Percentiles rank a stretch among this genome's conserved stretches.
These are phyloP conservation scores for Hypomontagnella submonticulosa DNA, from an alignment of 495 filamentous ascomycete species.

Conservation along the genomic window DNA sequence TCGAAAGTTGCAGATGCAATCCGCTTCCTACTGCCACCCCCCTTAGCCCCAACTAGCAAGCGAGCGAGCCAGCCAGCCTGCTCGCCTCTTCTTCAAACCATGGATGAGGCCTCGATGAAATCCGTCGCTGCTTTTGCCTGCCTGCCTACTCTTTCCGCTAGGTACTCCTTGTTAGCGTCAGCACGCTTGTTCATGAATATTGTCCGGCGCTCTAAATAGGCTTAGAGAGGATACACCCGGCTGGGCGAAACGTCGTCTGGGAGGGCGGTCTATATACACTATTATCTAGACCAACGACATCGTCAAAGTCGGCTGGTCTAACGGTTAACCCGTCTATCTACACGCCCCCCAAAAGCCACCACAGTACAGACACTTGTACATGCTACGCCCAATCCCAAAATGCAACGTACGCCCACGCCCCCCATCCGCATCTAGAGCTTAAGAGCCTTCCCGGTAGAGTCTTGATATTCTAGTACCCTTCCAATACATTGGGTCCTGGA, in stretches of 20 bases:
- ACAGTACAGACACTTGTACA: slow-evolving; percentile 17
- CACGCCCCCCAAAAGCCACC: slow-evolving; percentile 21
- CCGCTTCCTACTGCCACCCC: slow-evolving; percentile 36
- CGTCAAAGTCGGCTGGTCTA: slow-evolving; percentile 16
- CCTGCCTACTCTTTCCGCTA: slow-evolving; percentile 21
- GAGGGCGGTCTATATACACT: slow-evolving; percentile 21
- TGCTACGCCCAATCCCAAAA: slow-evolving; percentile 29
- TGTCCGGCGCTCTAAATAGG: slow-evolving; percentile 38
- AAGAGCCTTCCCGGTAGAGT: slow-evolving; percentile 24
- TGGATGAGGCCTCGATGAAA: slow-evolving; percentile 39
- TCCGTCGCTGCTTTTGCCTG: slow-evolving; percentile 56
- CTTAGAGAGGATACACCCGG: slow-evolving; percentile 36
- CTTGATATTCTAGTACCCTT: slow-evolving; percentile 11
- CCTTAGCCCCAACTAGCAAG: slow-evolving; percentile 21
- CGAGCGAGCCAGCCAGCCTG: slow-evolving; percentile 19
- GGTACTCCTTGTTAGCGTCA: slow-evolving; percentile 53
- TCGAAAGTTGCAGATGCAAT: slow-evolving; percentile 28
- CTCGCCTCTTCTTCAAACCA: slow-evolving; percentile 45
- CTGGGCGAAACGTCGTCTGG: slow-evolving; percentile 26
- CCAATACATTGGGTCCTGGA: slow-evolving; percentile 19
- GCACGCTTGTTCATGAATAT: slow-evolving; percentile 49
- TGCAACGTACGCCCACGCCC: slow-evolving; percentile 25
- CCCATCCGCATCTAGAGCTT: not conserved
- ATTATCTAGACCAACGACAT: slow-evolving; percentile 19
- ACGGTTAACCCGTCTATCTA: slow-evolving; percentile 22